Conservation (phyloP, 768 basidiomycete genomes). For the Cystofilobasidium capitatum region DNA sequence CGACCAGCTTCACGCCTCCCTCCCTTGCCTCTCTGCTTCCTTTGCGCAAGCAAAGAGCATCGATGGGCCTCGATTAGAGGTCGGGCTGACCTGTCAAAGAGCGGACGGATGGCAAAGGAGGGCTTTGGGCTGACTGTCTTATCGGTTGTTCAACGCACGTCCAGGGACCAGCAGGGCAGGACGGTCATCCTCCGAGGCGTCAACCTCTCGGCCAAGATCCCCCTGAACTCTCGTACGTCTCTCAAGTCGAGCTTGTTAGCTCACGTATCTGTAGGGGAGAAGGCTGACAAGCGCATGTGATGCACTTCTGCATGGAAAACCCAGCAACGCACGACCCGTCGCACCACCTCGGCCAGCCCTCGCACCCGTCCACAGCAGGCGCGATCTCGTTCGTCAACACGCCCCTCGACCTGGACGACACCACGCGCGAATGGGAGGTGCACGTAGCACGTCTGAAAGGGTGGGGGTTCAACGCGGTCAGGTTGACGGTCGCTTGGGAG, state of each 20-base stretch:
- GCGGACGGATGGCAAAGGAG: too few relatives aligned
- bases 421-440: conserved; percentile 37
- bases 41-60: too few relatives aligned
- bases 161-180: conserved; percentile 1
- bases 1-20: too few relatives aligned
- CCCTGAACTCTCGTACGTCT: background rate
- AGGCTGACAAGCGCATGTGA: conserved; percentile 50
- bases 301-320: too few relatives aligned
- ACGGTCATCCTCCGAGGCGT: conserved; percentile 71
- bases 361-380: conserved; percentile 58
- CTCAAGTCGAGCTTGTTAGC: background rate
- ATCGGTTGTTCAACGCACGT: too few relatives aligned
- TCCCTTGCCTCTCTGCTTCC: too few relatives aligned
- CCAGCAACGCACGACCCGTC: conserved; percentile 63
- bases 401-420: conserved; percentile 72
- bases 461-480: conserved; percentile 86
- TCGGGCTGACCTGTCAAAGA: too few relatives aligned
- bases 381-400: conserved; percentile 61
- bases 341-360: conserved; percentile 61
- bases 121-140: too few relatives aligned
- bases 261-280: background rate
- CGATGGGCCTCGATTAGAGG: too few relatives aligned
- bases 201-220: conserved; percentile 60
- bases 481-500: conserved; percentile 86
- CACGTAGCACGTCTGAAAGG: conserved; percentile 73